A percentile compares a stretch with the other conserved stretches of the same genome.
Evolutionary conservation across 805 yeast species (phyloP).

Genomic region (Dipodascopsis uninucleata): DNA sequence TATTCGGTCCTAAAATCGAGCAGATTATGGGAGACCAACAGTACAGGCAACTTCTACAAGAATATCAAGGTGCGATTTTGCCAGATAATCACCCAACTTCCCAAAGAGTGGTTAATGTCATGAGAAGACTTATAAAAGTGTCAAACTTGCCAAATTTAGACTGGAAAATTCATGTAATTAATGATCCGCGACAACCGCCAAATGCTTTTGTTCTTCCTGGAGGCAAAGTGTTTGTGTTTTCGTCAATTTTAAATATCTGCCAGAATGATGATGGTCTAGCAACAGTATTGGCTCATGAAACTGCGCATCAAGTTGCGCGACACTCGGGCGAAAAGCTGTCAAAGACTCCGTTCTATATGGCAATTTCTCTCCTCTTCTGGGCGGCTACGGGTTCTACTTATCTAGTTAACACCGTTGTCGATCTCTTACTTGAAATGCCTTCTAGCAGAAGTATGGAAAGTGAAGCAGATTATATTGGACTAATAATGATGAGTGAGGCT

Average conservation of each 20-base stretch:
- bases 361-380: constrained; percentile 51
- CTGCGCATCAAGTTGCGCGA: constrained; percentile 90
- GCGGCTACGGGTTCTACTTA: constrained; percentile 57
- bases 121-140: constrained; percentile 55
- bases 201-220: constrained; percentile 96
- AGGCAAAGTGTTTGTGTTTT: constrained; percentile 89
- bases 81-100: constrained; percentile 64
- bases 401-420: constrained; percentile 45
- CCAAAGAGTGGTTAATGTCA: constrained; percentile 53
- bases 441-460: constrained; percentile 91
- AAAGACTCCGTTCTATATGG: constrained; percentile 64
- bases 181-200: constrained; percentile 71
- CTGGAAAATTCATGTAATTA: constrained; percentile 81
- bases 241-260: constrained; percentile 73
- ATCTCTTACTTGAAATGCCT: constrained; percentile 66
- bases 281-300: constrained; percentile 90
- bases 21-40: constrained; percentile 17
- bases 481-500: constrained; percentile 85
- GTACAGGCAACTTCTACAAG: constrained; percentile 56
- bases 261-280: constrained; percentile 85
- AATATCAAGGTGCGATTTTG: constrained; percentile 52
- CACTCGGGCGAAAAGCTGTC: constrained; percentile 84
- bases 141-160: constrained; percentile 36
- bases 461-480: constrained; percentile 93
- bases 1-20: constrained; percentile 19